Evolutionary conservation across 148 eudicot genomes (phyloP).

Genomic region (Arbutus unedo): DNA sequence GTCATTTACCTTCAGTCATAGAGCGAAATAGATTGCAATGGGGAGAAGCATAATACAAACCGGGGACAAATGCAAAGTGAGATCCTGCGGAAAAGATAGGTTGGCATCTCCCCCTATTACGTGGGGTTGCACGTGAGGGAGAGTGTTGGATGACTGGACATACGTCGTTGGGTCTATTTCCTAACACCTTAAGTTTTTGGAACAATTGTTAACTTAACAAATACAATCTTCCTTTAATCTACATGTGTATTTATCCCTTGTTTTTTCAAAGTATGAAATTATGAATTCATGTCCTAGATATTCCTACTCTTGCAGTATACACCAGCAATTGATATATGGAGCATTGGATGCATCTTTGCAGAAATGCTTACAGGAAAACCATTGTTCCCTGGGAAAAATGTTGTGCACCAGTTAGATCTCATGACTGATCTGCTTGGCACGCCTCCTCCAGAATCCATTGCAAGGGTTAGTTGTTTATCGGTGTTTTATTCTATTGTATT

Average conservation of each 20-base stretch:
- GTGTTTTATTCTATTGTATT: neutral
- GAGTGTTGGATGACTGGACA: neutral
- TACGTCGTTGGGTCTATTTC: neutral
- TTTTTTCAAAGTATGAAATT: neutral
- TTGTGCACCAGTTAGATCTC: slow-evolving; percentile 51
- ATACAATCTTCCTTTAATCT: neutral
- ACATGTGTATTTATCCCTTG: neutral
- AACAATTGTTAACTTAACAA: neutral
- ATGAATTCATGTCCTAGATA: neutral
- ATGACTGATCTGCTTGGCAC: slow-evolving; percentile 59
- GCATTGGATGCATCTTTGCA: slow-evolving; percentile 56
- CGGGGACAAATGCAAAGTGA: too few species aligned
- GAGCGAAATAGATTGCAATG: too few species aligned
- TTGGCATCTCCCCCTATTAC: too few species aligned
- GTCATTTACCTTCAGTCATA: neutral
- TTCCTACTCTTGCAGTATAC: slow-evolving; percentile 40
- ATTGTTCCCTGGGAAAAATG: slow-evolving; percentile 52
- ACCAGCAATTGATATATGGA: slow-evolving; percentile 56
- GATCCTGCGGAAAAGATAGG: too few species aligned
- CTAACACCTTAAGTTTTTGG: neutral
- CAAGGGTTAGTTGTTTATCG: slow-evolving; percentile 36
- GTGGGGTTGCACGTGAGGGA: neutral
- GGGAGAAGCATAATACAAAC: too few species aligned
- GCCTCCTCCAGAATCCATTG: slow-evolving; percentile 44
- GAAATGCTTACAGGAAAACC: slow-evolving; percentile 53